Base-by-base conservation (phyloP, 2,329 filamentous ascomycete genomes). In the Venturia oleaginea region DNA sequence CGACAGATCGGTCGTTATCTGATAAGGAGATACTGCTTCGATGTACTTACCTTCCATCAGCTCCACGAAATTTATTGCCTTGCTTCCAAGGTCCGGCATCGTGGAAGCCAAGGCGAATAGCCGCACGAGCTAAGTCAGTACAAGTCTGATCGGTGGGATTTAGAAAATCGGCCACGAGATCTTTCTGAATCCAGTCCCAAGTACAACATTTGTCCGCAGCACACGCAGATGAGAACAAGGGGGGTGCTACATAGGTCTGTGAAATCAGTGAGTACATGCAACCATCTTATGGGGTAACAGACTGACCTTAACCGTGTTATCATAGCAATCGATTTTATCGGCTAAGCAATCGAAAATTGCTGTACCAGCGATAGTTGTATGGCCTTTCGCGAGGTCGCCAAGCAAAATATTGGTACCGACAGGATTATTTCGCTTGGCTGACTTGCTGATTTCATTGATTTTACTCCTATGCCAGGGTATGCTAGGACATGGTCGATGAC, bases 1-100 rank as follows among this genome's bases (percentile, higher is more conserved):
- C 10, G 5, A 37, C 34, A 5, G 34, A 10, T 37, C 34, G 10
- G 34, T 37, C 10, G 34, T 10, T 5, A 37, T 4, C 4, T 5
- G 10, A 10, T 10, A 5, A 37, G 5, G 34, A 37, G 34, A 37
- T 10, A 5, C 10, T 37, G 34, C 34, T 10, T 10, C 10, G 34
- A 5, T 37, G 34, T 37, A 4, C 10, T 43, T 13, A 43, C 42
- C 70, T 71, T 40, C 72, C 72, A 61, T 74, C 72, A 27, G 72
- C 72, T 13, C 72, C 71, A 27, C 72, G 72, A 42, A 68, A 71
- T 19, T 63, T 62, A n/a, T 54, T 68, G 6, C 69, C 68, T 37
- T 70, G 69, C 40, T 72, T 71, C 73, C 73, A 75, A 6, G 72
- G 65, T 10, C 72, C 73, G 2, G 73, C 73, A 62, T 75, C 72